Percentiles rank a stretch among this genome's conserved stretches.
phyloP scores from a whole-genome alignment of 2,329 filamentous ascomycete genomes.

The Botrytis tulipae region DNA sequence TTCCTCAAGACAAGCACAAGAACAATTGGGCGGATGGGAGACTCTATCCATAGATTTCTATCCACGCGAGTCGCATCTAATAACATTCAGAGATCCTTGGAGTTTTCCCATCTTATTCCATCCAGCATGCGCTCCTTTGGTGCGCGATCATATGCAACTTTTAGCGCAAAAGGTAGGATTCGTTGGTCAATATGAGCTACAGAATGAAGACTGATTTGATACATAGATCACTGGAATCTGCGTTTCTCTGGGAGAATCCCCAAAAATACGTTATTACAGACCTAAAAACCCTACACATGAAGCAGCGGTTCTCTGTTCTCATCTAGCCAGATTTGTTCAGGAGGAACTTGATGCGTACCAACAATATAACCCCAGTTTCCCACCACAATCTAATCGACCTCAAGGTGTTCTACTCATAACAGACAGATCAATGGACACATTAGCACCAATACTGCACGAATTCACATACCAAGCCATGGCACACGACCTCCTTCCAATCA shows the following conservation, averaged over 20 bases:
- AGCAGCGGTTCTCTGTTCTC: constrained; percentile 80
- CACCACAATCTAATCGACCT: constrained; percentile 73
- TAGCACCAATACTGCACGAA: constrained; percentile 85
- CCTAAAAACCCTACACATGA: constrained; percentile 76
- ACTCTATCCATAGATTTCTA: constrained; percentile 86
- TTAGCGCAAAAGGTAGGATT: constrained; percentile 80
- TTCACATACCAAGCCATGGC: constrained; percentile 99
- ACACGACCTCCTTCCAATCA: constrained; percentile 84
- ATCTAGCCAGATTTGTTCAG: constrained; percentile 88
- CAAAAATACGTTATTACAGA: constrained; percentile 86
- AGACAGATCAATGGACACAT: constrained; percentile 89
- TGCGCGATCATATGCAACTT: constrained; percentile 77
- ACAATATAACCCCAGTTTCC: constrained; percentile 79
- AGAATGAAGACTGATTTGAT: constrained; percentile 26
- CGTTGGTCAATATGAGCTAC: not conserved
- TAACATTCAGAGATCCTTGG: constrained; percentile 92
- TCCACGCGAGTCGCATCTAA: constrained; percentile 84
- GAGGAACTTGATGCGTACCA: constrained; percentile 88
- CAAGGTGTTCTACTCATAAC: constrained; percentile 82
- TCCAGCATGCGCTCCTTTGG: constrained; percentile 80
- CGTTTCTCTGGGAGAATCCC: constrained; percentile 89
- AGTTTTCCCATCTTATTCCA: constrained; percentile 94
- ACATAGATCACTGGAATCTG: constrained; percentile 80
- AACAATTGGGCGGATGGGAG: constrained; percentile 76
- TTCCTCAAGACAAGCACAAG: constrained; percentile 63